Evolutionary conservation across 2,329 filamentous ascomycete genomes (phyloP), one percentile per base, ranked within the genome.

Genomic region (Westerdykella aurantiaca): DNA sequence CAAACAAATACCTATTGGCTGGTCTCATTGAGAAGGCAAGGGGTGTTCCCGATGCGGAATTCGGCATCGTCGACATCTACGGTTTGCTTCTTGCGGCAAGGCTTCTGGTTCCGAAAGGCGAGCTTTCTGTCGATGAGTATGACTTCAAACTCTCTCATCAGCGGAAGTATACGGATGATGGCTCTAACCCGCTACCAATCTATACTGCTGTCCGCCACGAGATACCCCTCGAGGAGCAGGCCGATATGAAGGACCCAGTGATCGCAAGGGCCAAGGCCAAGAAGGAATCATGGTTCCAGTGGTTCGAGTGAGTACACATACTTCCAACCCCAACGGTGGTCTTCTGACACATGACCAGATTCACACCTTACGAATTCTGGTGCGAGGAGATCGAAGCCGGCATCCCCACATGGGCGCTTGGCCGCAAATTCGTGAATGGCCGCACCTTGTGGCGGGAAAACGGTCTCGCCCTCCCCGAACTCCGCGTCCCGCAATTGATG

Each of bases 181-280:
- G 93, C 1, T 79, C 85, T 37, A 80, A 91, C 46, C 93, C 93
- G 0, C 71, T 98, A 54, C 93, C 93, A 0, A 96, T 98, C 39
- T 98, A 98, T 60, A 95, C 91, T 0, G 88, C 88, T 0, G 91
- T 98, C 1, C 82, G 93, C 6, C 93, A 98, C 60, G 93, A 98
- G 65, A 97, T 98, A 18, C 93, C 91, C 0, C 72, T 83, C 6
- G 66, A 81, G 6, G 76, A 77, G 37, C 69, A 71, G 35, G 59
- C 68, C 1, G 58, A 47, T 48, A 67, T 46, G 48, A 67, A 48
- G 40, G 65, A 58, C 40, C 56, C 50, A 42, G 57, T 58, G 65
- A 48, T 64, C 57, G 48, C 57, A 2, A 70, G 74, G 47, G 71
- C 67, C 31, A 70, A 74, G 45, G 73, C 76, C 4, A 69, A 68